These are phyloP conservation scores for Arachnopeziza araneosa DNA, from an alignment of 2,329 filamentous ascomycete species.

Conservation along the genomic window DNA sequence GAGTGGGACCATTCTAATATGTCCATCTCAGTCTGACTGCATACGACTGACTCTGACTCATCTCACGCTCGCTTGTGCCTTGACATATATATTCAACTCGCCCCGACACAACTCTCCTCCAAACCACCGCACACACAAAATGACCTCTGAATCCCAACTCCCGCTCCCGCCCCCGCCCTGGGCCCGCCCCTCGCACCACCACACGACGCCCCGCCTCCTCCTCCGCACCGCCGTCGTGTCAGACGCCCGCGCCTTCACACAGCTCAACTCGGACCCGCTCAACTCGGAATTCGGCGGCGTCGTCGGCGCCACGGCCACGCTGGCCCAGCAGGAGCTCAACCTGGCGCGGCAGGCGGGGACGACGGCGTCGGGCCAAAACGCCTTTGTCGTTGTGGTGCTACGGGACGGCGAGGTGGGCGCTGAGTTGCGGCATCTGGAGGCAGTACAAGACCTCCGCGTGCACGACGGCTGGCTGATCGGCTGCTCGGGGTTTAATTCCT, in stretches of 20 bases:
- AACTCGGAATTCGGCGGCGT: conserved; percentile 12
- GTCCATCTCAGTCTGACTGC: background rate
- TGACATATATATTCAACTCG: too few species aligned
- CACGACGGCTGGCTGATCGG: conserved; percentile 7
- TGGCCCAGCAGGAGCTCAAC: background rate
- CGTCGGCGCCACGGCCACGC: background rate
- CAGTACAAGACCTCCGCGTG: conserved; percentile 1
- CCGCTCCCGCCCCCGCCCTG: conserved; percentile 1
- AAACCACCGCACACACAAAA: background rate
- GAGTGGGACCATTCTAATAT: background rate
- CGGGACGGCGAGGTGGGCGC: background rate
- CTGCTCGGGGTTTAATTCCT: conserved; percentile 9
- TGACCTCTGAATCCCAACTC: background rate
- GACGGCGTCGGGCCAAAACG: conserved; percentile 5
- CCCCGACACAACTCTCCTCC: too few species aligned
- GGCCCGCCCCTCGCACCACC: conserved; percentile 4
- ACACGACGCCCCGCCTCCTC: conserved; percentile 9
- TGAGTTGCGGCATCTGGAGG: background rate
- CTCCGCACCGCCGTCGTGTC: conserved; percentile 6
- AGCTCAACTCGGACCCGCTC: conserved; percentile 10
- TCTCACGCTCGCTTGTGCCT: too few species aligned
- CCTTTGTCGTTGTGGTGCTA: conserved; percentile 3
- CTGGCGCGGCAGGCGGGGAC: background rate
- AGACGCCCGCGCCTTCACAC: background rate
- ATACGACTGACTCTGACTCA: background rate